Evolutionary conservation across 768 basidiomycete species (phyloP), one percentile per base, ranked within the genome.

Genomic region (Xerocomellus amylosporus): DNA sequence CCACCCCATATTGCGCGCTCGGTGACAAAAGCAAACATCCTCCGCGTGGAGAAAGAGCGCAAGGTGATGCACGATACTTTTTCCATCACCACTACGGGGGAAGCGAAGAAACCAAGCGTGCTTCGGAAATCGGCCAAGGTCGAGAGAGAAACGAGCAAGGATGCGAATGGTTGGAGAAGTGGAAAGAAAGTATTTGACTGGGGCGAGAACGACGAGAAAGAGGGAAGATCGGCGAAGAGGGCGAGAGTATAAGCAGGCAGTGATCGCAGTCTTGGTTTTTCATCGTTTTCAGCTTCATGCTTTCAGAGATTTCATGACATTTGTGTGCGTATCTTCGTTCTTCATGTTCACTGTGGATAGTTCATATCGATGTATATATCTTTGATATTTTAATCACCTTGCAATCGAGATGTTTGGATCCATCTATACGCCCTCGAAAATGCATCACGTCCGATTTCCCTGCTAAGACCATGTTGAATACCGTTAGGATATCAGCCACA

Each of bases 151-250:
- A 26, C 36, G 19, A 33, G 26, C 22, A 64, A 48, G 41, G 28
- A 4, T 17, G 40, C 13, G 4, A 31, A 13, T 6, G 36, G 53
- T 6, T 20, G 47, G 10, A 34, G 19, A 5, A 45, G 24, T 14
- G 39, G 48, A 17, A 57, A 58, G 55, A 46, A 76, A 74, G 50
- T 79, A 77, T 61, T 76, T 80, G 41, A 88, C 85, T 60, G 85
- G 90, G 73, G 88, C 84, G 47, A 87, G 93, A 85, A 83, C 84
- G 20, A 83, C 84, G 22, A 77, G 77, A 49, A 94, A 93, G 75
- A 46, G 26, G 38, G 44, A 26, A 59, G 60, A 9, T 42, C 34
- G 28, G 10, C 37, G n/a, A 69, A 64, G 60, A 62, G 53, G 51
- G 49, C 33, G 33, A 56, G 41, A 28, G 17, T 55, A 22, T 67